Base-by-base conservation (phyloP, 1,284 basidiomycete species). In the Earliella scabrosa region DNA sequence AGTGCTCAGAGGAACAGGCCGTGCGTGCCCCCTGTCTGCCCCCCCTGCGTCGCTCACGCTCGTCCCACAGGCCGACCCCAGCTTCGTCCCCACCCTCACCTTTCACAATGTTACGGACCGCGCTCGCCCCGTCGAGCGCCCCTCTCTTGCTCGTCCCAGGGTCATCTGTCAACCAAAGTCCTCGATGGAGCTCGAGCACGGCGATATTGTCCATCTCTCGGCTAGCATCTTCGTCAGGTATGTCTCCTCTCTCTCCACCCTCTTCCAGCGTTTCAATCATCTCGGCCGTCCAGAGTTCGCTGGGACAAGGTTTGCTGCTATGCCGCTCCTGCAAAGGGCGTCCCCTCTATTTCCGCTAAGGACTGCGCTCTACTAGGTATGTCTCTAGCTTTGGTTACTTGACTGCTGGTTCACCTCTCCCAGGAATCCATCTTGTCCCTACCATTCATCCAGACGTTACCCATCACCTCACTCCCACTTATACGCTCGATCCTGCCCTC, bases 301-400 rank as follows among this genome's bases (percentile, higher is more conserved):
- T 88, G 87, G 86, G 69, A 69, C 45, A 74, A 71, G 9, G 61
- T 87, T 20, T 82, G 78, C 51, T 86, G 81, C 57, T 85, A 80
- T 61, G 69, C 74, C 35, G 70, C 81, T 0, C 70, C 73, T 10
- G 59, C 61, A 0, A 66, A 70, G 23, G 71, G 66, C 10, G 61
- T 66, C 20, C 52, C 67, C 1, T 52, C 71, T 4, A 60, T 73
- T 58, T 69, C 75, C 2, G 53, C 68, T 4, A 74, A 79, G 26
- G 73, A 73, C 3, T 90, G 86, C 62, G 80, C 81, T 9, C 68
- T 75, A 6, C 69, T 90, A 18, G 88, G 88, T 84, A 21, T 11
- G 57, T 26, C 4, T 49, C 23, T 46, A 38, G 10, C 5, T n/a
- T n/a, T n/a, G n/a, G n/a, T n/a, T n/a, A n/a, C n/a, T n/a, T n/a